Percentiles rank a stretch among this genome's conserved stretches.
Conservation (phyloP, 2,329 filamentous ascomycete genomes). For the Orbilia ellipsospora region DNA sequence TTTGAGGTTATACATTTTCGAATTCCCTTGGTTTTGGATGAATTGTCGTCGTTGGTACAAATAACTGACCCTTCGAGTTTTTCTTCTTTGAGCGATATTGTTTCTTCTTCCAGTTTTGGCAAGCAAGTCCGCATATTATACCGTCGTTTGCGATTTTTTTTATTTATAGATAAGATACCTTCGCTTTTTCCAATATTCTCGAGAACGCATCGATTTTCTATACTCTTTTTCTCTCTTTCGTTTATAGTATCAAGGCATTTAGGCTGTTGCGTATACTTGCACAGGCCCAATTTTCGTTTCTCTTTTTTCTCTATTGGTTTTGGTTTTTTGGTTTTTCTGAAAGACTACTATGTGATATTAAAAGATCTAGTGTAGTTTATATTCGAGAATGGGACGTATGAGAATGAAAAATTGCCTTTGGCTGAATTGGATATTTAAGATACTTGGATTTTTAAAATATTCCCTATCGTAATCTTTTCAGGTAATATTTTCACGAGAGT, state of each 20-base stretch:
- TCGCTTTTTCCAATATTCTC: slow-evolving; percentile 11
- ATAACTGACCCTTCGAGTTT: slow-evolving; percentile 25
- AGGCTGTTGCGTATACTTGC: too few species aligned
- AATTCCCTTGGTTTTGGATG: slow-evolving; percentile 9
- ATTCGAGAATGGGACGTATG: too few species aligned
- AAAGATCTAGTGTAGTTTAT: too few species aligned
- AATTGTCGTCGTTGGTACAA: slow-evolving; percentile 8
- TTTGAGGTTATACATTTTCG: slow-evolving; percentile 5
- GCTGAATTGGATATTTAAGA: too few species aligned
- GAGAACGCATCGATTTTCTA: not conserved
- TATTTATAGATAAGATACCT: slow-evolving; percentile 52
- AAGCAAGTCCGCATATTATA: not conserved
- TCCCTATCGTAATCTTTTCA: too few species aligned
- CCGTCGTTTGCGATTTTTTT: not conserved
- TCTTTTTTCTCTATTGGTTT: too few species aligned
- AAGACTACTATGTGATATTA: too few species aligned
- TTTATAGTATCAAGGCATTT: not conserved
- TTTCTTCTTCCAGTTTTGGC: not conserved
- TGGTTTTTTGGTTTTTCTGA: too few species aligned
- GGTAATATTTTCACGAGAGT: too few species aligned
- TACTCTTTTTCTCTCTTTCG: slow-evolving; percentile 3
- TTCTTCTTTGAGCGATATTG: slow-evolving; percentile 37
- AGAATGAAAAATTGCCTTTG: too few species aligned
- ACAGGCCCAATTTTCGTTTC: too few species aligned
- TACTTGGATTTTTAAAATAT: too few species aligned